Percentiles rank a stretch among this genome's conserved stretches.
phyloP scores from a whole-genome alignment of 2,329 filamentous ascomycete species.

The Paraphaeosphaeria sporulosa region DNA sequence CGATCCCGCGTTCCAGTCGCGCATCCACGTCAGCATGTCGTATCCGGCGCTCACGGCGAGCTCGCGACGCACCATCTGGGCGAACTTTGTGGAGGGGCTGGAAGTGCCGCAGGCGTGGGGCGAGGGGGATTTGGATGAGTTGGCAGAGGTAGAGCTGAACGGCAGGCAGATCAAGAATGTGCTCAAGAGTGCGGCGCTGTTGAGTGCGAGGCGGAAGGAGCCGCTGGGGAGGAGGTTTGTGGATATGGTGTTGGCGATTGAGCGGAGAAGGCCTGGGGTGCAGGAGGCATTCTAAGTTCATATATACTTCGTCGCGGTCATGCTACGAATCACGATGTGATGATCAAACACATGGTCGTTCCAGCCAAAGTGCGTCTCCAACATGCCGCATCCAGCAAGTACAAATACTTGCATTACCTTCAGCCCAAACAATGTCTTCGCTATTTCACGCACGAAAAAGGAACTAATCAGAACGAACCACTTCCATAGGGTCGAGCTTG shows the following conservation, averaged over 20 bases:
- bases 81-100: conserved; percentile 30
- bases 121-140: conserved; percentile 44
- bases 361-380: background rate
- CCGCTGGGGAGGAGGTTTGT: conserved; percentile 29
- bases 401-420: too few species aligned
- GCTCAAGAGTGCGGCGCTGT: conserved; percentile 39
- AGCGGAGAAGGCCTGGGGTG: conserved; percentile 23
- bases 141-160: conserved; percentile 55
- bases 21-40: conserved; percentile 41
- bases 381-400: background rate
- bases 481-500: background rate
- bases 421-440: background rate
- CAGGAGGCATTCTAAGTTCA: background rate
- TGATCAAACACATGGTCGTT: background rate
- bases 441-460: background rate
- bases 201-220: conserved; percentile 38
- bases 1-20: conserved; percentile 40
- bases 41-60: conserved; percentile 37
- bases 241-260: conserved; percentile 41
- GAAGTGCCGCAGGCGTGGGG: conserved; percentile 23
- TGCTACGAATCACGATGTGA: background rate
- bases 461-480: background rate
- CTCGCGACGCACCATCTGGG: conserved; percentile 36
- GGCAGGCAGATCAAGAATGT: conserved; percentile 62
- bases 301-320: background rate